Evolutionary conservation across 2,329 filamentous ascomycete species (phyloP).

Genomic region (Ophiosphaerella herpotricha): DNA sequence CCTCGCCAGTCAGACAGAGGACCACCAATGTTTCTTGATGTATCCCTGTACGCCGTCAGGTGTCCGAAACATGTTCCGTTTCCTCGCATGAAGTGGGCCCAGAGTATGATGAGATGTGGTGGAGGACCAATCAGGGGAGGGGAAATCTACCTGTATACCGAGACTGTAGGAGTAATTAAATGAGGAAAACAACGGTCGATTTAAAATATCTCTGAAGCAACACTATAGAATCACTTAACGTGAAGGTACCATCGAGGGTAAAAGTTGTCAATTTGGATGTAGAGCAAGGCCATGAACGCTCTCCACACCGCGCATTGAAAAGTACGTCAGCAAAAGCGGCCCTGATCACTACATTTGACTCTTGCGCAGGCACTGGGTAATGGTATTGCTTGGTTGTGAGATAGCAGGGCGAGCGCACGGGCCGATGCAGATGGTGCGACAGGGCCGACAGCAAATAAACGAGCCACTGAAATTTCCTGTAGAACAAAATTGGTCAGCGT

Average conservation of each 20-base stretch:
- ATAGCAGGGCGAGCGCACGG: constrained; percentile 32
- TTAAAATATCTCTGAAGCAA: too few relatives aligned
- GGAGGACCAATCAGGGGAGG: too few relatives aligned
- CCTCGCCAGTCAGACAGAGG: neutral
- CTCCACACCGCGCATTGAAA: too few relatives aligned
- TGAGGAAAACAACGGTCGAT: too few relatives aligned
- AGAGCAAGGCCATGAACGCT: too few relatives aligned
- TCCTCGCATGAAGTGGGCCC: constrained; percentile 10
- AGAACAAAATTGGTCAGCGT: neutral
- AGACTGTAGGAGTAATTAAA: too few relatives aligned
- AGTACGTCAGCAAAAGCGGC: neutral
- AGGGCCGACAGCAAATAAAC: constrained; percentile 10
- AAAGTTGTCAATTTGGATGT: too few relatives aligned
- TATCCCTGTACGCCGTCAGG: constrained; percentile 12
- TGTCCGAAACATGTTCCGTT: constrained; percentile 38
- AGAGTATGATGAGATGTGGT: neutral
- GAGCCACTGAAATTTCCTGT: constrained; percentile 30
- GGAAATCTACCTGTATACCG: too few relatives aligned
- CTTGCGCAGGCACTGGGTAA: neutral
- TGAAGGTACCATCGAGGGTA: too few relatives aligned
- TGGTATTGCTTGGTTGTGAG: constrained; percentile 8
- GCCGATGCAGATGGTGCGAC: constrained; percentile 26
- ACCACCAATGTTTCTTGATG: constrained; percentile 1
- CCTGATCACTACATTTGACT: neutral
- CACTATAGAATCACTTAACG: too few relatives aligned